A percentile compares a stretch with the other conserved stretches of the same genome.
These are phyloP conservation scores for Candida orba DNA, from an alignment of 805 yeast genomes.

Conservation along the genomic window DNA sequence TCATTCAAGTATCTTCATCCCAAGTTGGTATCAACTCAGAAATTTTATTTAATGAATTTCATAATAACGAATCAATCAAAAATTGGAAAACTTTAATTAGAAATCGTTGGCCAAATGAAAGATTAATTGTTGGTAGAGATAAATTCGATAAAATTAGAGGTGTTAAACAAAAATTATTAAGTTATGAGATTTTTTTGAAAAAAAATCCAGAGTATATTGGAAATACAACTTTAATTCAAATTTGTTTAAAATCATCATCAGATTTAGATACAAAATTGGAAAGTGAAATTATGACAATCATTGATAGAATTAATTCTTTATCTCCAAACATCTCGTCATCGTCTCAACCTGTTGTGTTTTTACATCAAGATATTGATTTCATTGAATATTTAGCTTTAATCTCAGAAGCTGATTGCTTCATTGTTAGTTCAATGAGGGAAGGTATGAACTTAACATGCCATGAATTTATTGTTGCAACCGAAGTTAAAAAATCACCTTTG, in stretches of 20 bases:
- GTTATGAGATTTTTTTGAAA: slow-evolving; percentile 72
- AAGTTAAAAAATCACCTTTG: slow-evolving; percentile 68
- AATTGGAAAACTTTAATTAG: slow-evolving; percentile 66
- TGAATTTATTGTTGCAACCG: slow-evolving; percentile 77
- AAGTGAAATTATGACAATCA: slow-evolving; percentile 65
- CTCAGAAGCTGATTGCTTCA: slow-evolving; percentile 79
- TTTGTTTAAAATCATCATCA: slow-evolving; percentile 52
- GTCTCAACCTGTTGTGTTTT: slow-evolving; percentile 76
- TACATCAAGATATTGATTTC: slow-evolving; percentile 84
- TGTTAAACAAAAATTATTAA: slow-evolving; percentile 75
- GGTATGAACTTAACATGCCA: slow-evolving; percentile 97
- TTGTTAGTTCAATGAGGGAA: slow-evolving; percentile 88
- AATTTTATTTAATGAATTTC: slow-evolving; percentile 40
- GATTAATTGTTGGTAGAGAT: slow-evolving; percentile 79
- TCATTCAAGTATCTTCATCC: slow-evolving; percentile 47
- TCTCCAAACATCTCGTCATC: slow-evolving; percentile 59
- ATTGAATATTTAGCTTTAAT: slow-evolving; percentile 84
- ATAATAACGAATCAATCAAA: slow-evolving; percentile 39
- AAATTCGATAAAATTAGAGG: slow-evolving; percentile 86
- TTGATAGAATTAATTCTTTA: slow-evolving; percentile 77
- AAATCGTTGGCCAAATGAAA: slow-evolving; percentile 62
- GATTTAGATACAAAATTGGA: slow-evolving; percentile 53
- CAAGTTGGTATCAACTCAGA: slow-evolving; percentile 79
- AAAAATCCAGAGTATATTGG: slow-evolving; percentile 66
- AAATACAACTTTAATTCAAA: slow-evolving; percentile 71